Conservation (phyloP, 2,329 filamentous ascomycete genomes). For the Xylaria multiplex region DNA sequence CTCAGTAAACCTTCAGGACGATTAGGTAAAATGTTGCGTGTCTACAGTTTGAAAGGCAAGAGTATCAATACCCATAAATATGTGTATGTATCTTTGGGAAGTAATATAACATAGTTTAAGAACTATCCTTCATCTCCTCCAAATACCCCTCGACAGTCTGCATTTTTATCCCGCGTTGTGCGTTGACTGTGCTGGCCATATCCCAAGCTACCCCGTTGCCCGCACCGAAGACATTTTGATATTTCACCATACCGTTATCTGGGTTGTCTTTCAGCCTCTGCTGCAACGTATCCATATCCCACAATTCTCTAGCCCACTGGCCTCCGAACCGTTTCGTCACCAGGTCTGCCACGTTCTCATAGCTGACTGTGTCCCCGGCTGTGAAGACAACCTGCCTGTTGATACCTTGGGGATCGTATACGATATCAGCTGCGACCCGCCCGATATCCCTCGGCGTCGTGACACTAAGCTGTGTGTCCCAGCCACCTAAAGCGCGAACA, state of each 20-base stretch:
- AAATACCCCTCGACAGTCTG: conserved; percentile 53
- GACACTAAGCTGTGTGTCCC: conserved; percentile 70
- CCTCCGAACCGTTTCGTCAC: conserved; percentile 56
- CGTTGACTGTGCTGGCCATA: conserved; percentile 58
- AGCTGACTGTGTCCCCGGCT: conserved; percentile 65
- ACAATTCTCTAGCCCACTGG: conserved; percentile 55
- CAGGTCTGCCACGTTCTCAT: conserved; percentile 58
- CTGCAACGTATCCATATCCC: conserved; percentile 55
- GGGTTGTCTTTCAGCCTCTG: conserved; percentile 55
- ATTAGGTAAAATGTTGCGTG: no score
- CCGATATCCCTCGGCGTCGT: conserved; percentile 74
- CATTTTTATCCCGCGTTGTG: conserved; percentile 53
- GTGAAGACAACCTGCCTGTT: conserved; percentile 57
- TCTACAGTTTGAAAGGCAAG: no score
- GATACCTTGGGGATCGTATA: conserved; percentile 54
- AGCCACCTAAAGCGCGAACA: conserved; percentile 67
- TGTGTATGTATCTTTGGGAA: no score
- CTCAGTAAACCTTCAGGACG: no score
- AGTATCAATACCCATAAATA: no score
- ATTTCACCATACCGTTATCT: conserved; percentile 60
- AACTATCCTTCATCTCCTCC: conserved; percentile 33
- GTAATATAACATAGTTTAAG: not conserved
- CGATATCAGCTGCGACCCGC: conserved; percentile 64
- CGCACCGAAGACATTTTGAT: conserved; percentile 63
- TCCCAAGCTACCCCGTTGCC: conserved; percentile 65